phyloP scores from a whole-genome alignment of 228 moss, liverwort and hornwort genomes.

The Sphagnum fallax region DNA sequence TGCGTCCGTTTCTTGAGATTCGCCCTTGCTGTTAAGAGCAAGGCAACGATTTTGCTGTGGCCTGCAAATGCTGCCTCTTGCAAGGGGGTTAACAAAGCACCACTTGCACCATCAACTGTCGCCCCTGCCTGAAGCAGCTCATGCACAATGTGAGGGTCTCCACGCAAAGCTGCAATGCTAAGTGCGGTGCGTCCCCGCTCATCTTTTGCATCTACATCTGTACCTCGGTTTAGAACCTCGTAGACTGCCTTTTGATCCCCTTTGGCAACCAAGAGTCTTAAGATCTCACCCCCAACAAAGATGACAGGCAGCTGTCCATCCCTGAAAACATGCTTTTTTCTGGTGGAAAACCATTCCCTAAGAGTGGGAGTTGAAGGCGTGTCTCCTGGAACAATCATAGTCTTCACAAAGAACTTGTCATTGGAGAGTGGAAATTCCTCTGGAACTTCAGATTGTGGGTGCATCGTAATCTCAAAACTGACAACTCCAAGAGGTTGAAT shows the following conservation, averaged over 20 bases:
- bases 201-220: conserved; percentile 46
- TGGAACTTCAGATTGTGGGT: conserved; percentile 40
- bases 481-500: conserved; percentile 27
- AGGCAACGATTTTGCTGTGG: conserved; percentile 28
- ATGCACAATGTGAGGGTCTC: conserved; percentile 42
- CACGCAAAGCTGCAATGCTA: conserved; percentile 45
- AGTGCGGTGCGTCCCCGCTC: conserved; percentile 56
- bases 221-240: conserved; percentile 34
- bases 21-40: conserved; percentile 31
- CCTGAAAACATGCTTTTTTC: conserved; percentile 15
- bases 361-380: conserved; percentile 14
- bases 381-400: conserved; percentile 25
- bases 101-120: conserved; percentile 30
- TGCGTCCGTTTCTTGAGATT: conserved; percentile 38
- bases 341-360: conserved; percentile 46
- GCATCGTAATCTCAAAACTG: conserved; percentile 33
- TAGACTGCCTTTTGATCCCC: conserved; percentile 35
- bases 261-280: conserved; percentile 51
- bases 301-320: conserved; percentile 47
- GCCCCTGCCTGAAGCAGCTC: conserved; percentile 49
- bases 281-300: conserved; percentile 46
- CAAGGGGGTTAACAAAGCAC: conserved; percentile 38
- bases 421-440: conserved; percentile 49
- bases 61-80: conserved; percentile 54
- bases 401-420: conserved; percentile 53